phyloP scores from a whole-genome alignment of 2,329 filamentous ascomycete genomes.

The Colletotrichum chrysophilum region DNA sequence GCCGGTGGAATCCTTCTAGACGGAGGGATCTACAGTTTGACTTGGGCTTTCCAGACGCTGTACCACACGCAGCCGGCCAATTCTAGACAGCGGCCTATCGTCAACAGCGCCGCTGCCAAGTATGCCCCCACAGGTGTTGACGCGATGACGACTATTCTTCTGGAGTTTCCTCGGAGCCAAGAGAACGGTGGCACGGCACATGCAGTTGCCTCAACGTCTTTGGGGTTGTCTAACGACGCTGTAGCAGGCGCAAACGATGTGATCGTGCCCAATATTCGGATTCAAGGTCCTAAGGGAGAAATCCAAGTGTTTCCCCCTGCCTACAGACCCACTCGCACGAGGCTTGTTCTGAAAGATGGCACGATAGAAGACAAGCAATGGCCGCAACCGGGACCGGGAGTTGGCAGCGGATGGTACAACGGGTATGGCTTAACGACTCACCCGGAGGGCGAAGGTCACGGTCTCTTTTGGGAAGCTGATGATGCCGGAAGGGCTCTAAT shows the following conservation, averaged over 20 bases:
- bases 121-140: constrained; percentile 75
- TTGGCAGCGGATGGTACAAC: not conserved
- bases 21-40: constrained; percentile 85
- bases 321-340: constrained; percentile 72
- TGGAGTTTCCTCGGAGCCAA: constrained; percentile 73
- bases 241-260: constrained; percentile 53
- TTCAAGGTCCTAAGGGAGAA: constrained; percentile 82
- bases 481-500: constrained; percentile 77
- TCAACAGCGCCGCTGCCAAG: constrained; percentile 73
- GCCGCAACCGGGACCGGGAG: constrained; percentile 33
- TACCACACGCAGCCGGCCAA: constrained; percentile 77
- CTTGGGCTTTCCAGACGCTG: constrained; percentile 89
- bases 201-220: constrained; percentile 46
- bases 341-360: constrained; percentile 59
- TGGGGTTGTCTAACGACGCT: constrained; percentile 67
- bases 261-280: constrained; percentile 73
- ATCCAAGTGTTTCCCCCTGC: constrained; percentile 79
- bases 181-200: constrained; percentile 74
- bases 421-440: not conserved
- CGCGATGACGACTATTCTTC: constrained; percentile 76
- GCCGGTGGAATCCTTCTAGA: constrained; percentile 85
- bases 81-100: constrained; percentile 68
- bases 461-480: constrained; percentile 91
- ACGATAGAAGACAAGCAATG: constrained; percentile 53
- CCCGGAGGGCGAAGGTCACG: constrained; percentile 63